These are phyloP conservation scores for Carex parvula DNA, from an alignment of 176 grass and related monocot genomes.

Conservation along the genomic window DNA sequence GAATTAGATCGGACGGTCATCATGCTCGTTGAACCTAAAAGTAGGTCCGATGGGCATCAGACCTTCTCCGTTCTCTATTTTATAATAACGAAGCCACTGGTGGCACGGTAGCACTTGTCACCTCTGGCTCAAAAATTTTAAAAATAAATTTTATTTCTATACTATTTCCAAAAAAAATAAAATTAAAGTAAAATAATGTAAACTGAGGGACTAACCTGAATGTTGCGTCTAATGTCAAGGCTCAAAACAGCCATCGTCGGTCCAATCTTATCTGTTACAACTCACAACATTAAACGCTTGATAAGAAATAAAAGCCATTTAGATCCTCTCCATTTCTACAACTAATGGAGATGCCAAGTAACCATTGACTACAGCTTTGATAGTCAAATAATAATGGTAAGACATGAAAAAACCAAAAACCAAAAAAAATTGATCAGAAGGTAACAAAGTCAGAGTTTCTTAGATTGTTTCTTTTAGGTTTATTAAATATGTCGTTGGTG, in stretches of 20 bases:
- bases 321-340: not conserved
- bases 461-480: not conserved
- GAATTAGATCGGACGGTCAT: no score
- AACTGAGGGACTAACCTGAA: constrained; percentile 44
- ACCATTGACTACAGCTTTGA: not conserved
- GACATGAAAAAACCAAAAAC: not conserved
- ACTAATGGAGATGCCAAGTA: not conserved
- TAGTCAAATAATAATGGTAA: not conserved
- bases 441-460: not conserved
- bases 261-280: constrained; percentile 87
- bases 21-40: no score
- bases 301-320: constrained; percentile 4
- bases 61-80: no score
- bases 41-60: no score
- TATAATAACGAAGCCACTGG: no score
- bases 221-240: constrained; percentile 81
- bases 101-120: no score
- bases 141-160: no score
- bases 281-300: constrained; percentile 13
- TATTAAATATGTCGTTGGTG: not conserved
- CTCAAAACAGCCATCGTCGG: constrained; percentile 85
- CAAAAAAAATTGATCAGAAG: not conserved
- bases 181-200: not conserved
- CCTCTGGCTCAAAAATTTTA: no score
- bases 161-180: no score